Conservation (phyloP, 1,139 yeast genomes). For the Chernovozyma sophiae-reginae region DNA sequence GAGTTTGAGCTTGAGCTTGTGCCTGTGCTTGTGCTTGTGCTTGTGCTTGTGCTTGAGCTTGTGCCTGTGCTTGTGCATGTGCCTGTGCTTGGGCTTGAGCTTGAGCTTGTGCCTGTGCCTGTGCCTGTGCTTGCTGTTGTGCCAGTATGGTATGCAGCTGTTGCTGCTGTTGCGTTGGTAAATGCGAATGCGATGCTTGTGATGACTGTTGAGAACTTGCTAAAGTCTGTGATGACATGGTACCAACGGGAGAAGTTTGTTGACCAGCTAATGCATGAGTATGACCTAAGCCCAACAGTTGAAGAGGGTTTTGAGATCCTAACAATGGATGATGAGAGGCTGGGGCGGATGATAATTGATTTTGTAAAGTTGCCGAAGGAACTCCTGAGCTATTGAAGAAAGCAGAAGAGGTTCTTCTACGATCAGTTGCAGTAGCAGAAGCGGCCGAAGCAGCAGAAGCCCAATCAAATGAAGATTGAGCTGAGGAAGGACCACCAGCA, state of each 20-base stretch:
- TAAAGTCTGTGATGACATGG: constrained; percentile 6
- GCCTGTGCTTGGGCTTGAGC: constrained; percentile 1
- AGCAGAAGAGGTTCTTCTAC: constrained; percentile 36
- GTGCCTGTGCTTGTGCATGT: constrained; percentile 1
- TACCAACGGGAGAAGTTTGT: neutral
- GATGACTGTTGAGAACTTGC: constrained; percentile 7
- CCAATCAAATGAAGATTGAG: constrained; percentile 34
- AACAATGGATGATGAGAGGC: constrained; percentile 9
- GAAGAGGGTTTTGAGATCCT: constrained; percentile 7
- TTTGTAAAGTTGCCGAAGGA: constrained; percentile 5
- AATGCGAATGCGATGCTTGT: constrained; percentile 3
- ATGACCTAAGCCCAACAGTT: constrained; percentile 6
- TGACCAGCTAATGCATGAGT: neutral
- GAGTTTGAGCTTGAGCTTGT: constrained; percentile 9
- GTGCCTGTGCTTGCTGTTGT: constrained; percentile 1
- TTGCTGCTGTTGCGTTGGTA: constrained; percentile 3
- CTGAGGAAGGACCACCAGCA: constrained; percentile 23
- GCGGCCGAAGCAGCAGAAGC: constrained; percentile 13
- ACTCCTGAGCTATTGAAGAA: constrained; percentile 17
- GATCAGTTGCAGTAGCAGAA: constrained; percentile 17
- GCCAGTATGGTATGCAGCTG: neutral
- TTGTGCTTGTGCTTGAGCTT: constrained; percentile 6
- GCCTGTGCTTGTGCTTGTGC: constrained; percentile 10
- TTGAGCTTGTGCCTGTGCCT: constrained; percentile 2
- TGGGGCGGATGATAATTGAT: constrained; percentile 2